Percentiles rank a stretch among this genome's conserved stretches.
Evolutionary conservation across 371 early-diverging fungal genomes (phyloP).

Genomic region (Mucor ambiguus): DNA sequence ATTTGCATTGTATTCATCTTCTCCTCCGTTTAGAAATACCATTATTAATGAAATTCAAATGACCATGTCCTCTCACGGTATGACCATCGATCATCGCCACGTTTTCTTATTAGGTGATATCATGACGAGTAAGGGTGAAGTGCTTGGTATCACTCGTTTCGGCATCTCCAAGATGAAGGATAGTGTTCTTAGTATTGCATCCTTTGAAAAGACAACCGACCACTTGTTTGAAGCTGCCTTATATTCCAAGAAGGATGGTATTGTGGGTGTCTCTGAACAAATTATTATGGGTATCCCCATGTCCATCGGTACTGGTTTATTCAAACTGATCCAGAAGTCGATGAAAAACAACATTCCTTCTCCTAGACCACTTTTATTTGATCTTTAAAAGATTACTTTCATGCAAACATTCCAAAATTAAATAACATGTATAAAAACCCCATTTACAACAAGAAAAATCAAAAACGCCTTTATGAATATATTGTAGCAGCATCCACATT

Average conservation of each 20-base stretch:
- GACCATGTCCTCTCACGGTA: slow-evolving; percentile 90
- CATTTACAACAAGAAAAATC: neutral
- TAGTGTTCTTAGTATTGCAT: slow-evolving; percentile 99
- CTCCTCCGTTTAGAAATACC: slow-evolving; percentile 46
- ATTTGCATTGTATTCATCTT: neutral
- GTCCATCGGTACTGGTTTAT: slow-evolving; percentile 97
- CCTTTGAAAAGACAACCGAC: slow-evolving; percentile 99
- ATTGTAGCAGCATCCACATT: no score
- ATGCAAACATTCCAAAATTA: neutral
- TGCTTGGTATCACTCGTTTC: slow-evolving; percentile 98
- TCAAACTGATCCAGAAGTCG: slow-evolving; percentile 82
- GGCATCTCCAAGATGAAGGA: slow-evolving; percentile 99
- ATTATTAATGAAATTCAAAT: slow-evolving; percentile 89
- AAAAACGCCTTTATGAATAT: neutral
- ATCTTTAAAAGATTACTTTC: slow-evolving; percentile 28
- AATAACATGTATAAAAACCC: neutral
- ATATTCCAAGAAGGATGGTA: slow-evolving; percentile 89
- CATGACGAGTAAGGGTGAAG: slow-evolving; percentile 99
- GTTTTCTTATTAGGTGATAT: slow-evolving; percentile 98
- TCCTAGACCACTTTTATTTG: slow-evolving; percentile 67
- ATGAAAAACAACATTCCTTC: slow-evolving; percentile 57
- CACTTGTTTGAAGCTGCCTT: slow-evolving; percentile 98
- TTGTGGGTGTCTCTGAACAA: slow-evolving; percentile 98
- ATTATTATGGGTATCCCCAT: slow-evolving; percentile 99
- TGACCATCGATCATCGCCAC: slow-evolving; percentile 98